These are phyloP conservation scores for Leccinellum luteum DNA, from an alignment of 768 basidiomycete species.

Conservation along the genomic window DNA sequence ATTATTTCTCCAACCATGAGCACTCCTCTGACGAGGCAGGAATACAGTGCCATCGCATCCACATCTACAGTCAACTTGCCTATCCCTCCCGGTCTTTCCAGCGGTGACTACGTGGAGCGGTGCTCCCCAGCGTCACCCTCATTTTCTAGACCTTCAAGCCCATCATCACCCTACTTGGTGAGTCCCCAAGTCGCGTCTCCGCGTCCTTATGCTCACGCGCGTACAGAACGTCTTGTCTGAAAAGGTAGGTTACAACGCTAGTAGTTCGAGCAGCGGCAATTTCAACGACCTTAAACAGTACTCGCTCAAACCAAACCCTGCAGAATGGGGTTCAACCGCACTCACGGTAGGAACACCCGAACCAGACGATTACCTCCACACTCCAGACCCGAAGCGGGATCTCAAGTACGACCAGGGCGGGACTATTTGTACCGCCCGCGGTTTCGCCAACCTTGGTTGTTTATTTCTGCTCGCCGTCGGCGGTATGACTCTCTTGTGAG, in stretches of 20 bases:
- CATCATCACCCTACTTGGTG: constrained; percentile 25
- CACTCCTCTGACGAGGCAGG: constrained; percentile 24
- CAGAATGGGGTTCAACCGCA: constrained; percentile 48
- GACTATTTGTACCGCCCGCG: constrained; percentile 57
- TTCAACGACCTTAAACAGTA: constrained; percentile 30
- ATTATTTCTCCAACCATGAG: constrained; percentile 15
- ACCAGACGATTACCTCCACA: constrained; percentile 62
- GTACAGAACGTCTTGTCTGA: constrained; percentile 29
- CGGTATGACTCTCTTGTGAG: constrained; percentile 56
- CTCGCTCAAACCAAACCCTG: constrained; percentile 41
- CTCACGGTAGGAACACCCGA: constrained; percentile 47
- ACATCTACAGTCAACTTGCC: constrained; percentile 22
- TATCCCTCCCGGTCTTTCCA: constrained; percentile 11
- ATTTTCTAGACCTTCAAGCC: constrained; percentile 25
- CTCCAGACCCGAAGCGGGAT: constrained; percentile 57
- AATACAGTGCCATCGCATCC: constrained; percentile 28
- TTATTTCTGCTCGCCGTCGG: constrained; percentile 52
- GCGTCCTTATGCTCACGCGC: not conserved
- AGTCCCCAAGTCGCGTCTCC: not conserved
- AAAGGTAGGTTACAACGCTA: constrained; percentile 12
- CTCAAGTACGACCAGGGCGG: constrained; percentile 55
- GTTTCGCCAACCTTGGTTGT: constrained; percentile 66
- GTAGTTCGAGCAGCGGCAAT: not conserved
- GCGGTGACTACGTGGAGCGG: constrained; percentile 15
- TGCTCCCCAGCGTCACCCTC: constrained; percentile 12